phyloP scores from a whole-genome alignment of 2,329 filamentous ascomycete genomes.

The Rhynchosporium secalis region DNA sequence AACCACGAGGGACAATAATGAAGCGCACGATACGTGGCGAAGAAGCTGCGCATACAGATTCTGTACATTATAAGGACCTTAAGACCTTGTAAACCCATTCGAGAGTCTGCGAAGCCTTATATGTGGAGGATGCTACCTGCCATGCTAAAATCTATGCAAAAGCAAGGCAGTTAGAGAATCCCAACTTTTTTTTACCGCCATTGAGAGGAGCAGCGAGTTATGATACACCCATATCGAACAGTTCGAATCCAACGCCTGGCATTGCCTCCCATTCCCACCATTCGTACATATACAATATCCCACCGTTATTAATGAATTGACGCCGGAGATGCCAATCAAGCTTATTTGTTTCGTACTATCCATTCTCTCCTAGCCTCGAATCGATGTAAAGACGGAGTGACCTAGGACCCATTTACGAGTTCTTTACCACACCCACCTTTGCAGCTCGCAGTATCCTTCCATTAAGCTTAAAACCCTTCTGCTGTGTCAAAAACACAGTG shows the following conservation, averaged over 20 bases:
- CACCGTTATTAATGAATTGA: conserved; percentile 1
- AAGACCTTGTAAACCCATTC: conserved; percentile 4
- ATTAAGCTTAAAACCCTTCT: conserved; percentile 94
- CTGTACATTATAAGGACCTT: conserved; percentile 21
- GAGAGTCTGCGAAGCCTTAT: background rate
- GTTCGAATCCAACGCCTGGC: conserved; percentile 29
- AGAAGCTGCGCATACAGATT: conserved; percentile 8
- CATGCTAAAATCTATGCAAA: conserved; percentile 21
- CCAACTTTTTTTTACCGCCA: conserved; percentile 21
- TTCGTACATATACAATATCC: conserved; percentile 32
- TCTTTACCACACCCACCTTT: conserved; percentile 96
- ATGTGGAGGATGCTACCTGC: background rate
- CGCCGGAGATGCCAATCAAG: conserved; percentile 15
- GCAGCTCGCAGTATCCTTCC: conserved; percentile 85
- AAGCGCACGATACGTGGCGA: background rate
- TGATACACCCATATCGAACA: conserved; percentile 24
- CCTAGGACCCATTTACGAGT: conserved; percentile 42
- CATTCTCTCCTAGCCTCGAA: background rate
- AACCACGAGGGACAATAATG: background rate
- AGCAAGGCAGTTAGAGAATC: conserved; percentile 19
- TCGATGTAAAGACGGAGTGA: background rate
- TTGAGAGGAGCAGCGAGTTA: conserved; percentile 34
- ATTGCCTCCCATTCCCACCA: conserved; percentile 14
- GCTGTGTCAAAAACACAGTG: conserved; percentile 87
- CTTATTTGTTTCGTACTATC: conserved; percentile 9